Base-by-base conservation (phyloP, 352 stramenopile genomes). In the Aphanomyces astaci region DNA sequence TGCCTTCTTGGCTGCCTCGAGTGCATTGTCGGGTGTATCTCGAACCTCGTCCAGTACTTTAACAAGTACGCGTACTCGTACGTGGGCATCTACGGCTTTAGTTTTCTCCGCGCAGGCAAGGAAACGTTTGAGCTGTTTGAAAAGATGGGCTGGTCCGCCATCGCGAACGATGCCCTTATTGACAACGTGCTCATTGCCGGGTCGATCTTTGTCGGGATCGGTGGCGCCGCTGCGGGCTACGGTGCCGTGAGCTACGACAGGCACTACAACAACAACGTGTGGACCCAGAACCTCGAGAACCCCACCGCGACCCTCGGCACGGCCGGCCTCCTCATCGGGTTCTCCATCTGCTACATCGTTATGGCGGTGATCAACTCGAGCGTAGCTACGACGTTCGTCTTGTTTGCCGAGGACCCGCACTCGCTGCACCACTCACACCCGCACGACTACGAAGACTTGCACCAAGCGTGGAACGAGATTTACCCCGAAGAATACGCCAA, bases 401-500 rank as follows among this genome's bases (percentile, higher is more conserved):
- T 65, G 56, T 55, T 65, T 22, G 56, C 56, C 7, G 56, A 59
- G 32, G 56, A 65, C 33, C 39, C 85, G 31, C 75, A 81, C 36
- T 78, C 77, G 33, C 90, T 81, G 80, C 78, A 89, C 52, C 64
- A 86, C 56, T 90, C 82, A 43, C 83, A 75, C 0, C 85, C 83
- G 2, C 70, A 89, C 13, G 76, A 84, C 66, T 91, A 90, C 75
- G 70, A 87, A 64, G 77, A 73, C 24, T 74, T 94, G 43, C 80
- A 91, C 72, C 79, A 75, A 53, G 81, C 82, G 22, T 94, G 85
- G 85, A 73, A 86, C 60, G 78, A 90, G 69, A 86, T 91, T 54
- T 89, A 90, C 71, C 82, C 83, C 9, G 79, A 91, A 7, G 85
- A 92, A 59, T 92, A 90, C 75, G 75, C 77, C 40, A 90, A 93